A percentile compares a stretch with the other conserved stretches of the same genome.
Conservation (phyloP, 768 basidiomycete genomes). For the Dictyophora rubrovolvata region DNA sequence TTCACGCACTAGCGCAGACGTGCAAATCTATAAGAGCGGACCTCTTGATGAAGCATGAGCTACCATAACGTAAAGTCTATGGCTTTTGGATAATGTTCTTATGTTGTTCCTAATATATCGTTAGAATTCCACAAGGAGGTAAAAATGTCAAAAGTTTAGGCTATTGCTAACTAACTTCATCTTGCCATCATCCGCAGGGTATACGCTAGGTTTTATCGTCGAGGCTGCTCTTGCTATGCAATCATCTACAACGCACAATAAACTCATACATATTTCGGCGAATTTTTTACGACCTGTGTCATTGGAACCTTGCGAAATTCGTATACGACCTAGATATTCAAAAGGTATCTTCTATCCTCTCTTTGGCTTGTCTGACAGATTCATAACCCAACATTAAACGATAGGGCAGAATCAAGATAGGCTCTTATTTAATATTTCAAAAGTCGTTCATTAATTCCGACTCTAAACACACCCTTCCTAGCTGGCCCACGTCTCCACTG, state of each 20-base stretch:
- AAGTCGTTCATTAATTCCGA: constrained; percentile 26
- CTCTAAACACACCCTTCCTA: constrained; percentile 22
- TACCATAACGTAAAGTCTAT: background rate
- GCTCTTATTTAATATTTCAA: constrained; percentile 48
- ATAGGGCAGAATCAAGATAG: constrained; percentile 38
- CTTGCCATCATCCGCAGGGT: constrained; percentile 37
- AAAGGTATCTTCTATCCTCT: constrained; percentile 32
- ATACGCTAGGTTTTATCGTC: constrained; percentile 43
- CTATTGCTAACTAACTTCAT: background rate
- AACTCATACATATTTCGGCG: constrained; percentile 51
- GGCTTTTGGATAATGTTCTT: background rate
- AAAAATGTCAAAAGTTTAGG: background rate
- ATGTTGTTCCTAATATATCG: background rate
- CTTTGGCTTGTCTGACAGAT: background rate
- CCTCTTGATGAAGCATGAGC: background rate
- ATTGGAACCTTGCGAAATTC: constrained; percentile 34
- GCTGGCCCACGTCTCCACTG: constrained; percentile 49
- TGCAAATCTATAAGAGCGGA: background rate
- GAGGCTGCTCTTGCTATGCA: constrained; percentile 47
- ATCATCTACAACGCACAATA: constrained; percentile 34
- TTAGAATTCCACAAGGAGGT: constrained; percentile 47
- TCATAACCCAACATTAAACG: background rate
- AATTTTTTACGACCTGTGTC: constrained; percentile 44
- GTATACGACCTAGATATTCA: constrained; percentile 43
- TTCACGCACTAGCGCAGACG: background rate